Evolutionary conservation across 805 yeast genomes (phyloP), one percentile per base, ranked within the genome.

Genomic region (Hemisphaericaspora nanyangensis): DNA sequence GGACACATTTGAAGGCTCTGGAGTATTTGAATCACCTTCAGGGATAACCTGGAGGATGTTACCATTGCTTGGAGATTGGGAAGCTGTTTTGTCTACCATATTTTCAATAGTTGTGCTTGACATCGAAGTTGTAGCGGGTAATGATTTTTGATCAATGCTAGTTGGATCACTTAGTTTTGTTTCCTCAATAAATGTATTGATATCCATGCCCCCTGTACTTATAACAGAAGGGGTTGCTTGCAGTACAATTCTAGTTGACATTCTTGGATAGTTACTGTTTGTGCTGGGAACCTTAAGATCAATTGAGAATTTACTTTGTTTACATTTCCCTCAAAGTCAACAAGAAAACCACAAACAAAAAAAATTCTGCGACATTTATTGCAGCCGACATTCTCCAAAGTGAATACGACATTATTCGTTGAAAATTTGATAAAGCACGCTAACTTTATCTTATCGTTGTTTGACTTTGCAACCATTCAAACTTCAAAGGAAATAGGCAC

Each of bases 161-260:
- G 38, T 40, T 26, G 35, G 38, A 34, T 54, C 63, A 20, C 52
- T 45, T 16, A 62, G 38, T 22, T 55, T 58, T 0, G 69, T 61
- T 26, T 59, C 60, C 36, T 46, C 47, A 5, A 62, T 58, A 40
- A 46, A 63, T 33, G 48, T 50, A 33, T 49, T 45, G 39, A 63
- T 57, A 30, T 56, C 52, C 34, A 48, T 54, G 18, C 26, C 26
- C 8, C 11, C 26, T 3, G 62, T 49, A 42, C 54, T 51, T 15
- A 37, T 43, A 3, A 48, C 42, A 1, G 56, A 47, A 10, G 55
- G 39, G 30, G 45, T 31, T 20, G 46, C 38, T 29, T 51, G 54
- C 58, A 54, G 58, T 16, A 40, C 38, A 5, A 35, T 16, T 15
- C 49, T 43, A 26, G 38, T 43, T 19, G 36, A 29, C 43, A 43